Conservation (phyloP, 345 rosid genomes). For the Reutealis trisperma region DNA sequence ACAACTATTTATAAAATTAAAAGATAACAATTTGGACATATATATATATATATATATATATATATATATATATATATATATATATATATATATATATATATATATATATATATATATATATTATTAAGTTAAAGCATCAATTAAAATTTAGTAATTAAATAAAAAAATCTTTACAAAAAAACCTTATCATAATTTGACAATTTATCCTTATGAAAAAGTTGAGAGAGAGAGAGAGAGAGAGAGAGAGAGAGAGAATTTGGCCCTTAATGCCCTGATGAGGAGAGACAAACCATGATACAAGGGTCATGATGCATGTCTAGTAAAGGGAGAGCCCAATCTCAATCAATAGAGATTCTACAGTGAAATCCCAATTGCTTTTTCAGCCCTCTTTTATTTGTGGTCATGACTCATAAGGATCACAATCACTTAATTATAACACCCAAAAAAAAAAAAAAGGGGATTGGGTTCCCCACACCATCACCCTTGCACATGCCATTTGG, state of each 20-base stretch:
- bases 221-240: not conserved
- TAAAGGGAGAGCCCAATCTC: slow-evolving; percentile 57
- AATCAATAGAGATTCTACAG: slow-evolving; percentile 40
- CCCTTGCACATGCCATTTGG: slow-evolving; percentile 41
- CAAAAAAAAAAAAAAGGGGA: too few relatives aligned
- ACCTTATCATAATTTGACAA: too few relatives aligned
- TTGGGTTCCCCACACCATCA: slow-evolving; percentile 32
- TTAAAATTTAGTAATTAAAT: not conserved
- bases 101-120: too few relatives aligned
- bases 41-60: too few relatives aligned
- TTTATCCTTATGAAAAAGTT: too few relatives aligned
- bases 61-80: too few relatives aligned
- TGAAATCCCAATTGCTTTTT: slow-evolving; percentile 8
- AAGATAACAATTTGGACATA: too few relatives aligned
- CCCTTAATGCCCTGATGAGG: slow-evolving; percentile 20
- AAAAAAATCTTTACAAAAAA: not conserved
- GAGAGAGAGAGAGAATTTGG: slow-evolving; percentile 1
- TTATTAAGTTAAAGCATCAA: too few relatives aligned
- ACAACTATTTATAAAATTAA: too few relatives aligned
- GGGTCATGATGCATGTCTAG: slow-evolving; percentile 61
- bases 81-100: too few relatives aligned
- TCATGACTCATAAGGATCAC: slow-evolving; percentile 19
- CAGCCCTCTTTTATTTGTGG: not conserved
- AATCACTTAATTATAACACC: not conserved
- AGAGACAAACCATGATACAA: slow-evolving; percentile 60